A percentile compares a stretch with the other conserved stretches of the same genome.
These are phyloP conservation scores for Fusarium udum DNA, from an alignment of 2,329 filamentous ascomycete species.

Conservation along the genomic window DNA sequence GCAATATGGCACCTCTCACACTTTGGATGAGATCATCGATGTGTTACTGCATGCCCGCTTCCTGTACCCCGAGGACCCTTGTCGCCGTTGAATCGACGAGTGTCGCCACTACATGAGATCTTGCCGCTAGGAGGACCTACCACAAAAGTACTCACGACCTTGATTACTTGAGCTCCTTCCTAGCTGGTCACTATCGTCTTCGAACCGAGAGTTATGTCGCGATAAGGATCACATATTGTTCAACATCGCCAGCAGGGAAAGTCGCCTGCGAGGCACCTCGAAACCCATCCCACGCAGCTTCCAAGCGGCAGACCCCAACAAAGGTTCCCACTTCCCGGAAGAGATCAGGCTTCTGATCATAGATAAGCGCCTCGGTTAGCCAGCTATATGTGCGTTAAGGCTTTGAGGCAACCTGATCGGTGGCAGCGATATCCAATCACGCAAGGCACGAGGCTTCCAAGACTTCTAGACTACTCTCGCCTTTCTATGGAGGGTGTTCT, in stretches of 20 bases:
- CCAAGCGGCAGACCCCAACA: neutral
- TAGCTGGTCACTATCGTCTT: conserved; percentile 18
- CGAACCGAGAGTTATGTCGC: conserved; percentile 3
- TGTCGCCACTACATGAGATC: conserved; percentile 6
- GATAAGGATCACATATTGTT: conserved; percentile 21
- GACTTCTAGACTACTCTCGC: conserved; percentile 9
- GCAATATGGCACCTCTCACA: neutral
- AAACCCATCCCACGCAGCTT: neutral
- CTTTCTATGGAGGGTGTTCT: neutral
- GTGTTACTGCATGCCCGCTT: neutral
- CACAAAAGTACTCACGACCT: conserved; percentile 33
- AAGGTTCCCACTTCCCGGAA: conserved; percentile 6
- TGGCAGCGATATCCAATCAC: neutral
- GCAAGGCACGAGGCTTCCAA: neutral
- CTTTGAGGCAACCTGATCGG: neutral
- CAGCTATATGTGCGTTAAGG: neutral
- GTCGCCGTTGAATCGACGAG: neutral
- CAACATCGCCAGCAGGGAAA: neutral
- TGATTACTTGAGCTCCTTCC: conserved; percentile 30
- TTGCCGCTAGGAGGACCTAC: neutral
- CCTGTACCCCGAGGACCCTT: conserved; percentile 16
- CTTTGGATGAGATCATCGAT: conserved; percentile 24
- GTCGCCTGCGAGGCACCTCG: neutral
- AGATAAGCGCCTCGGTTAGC: neutral
- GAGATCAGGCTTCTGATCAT: neutral